Conservation (phyloP, 1,284 basidiomycete species). For the Hemileia vastatrix region DNA sequence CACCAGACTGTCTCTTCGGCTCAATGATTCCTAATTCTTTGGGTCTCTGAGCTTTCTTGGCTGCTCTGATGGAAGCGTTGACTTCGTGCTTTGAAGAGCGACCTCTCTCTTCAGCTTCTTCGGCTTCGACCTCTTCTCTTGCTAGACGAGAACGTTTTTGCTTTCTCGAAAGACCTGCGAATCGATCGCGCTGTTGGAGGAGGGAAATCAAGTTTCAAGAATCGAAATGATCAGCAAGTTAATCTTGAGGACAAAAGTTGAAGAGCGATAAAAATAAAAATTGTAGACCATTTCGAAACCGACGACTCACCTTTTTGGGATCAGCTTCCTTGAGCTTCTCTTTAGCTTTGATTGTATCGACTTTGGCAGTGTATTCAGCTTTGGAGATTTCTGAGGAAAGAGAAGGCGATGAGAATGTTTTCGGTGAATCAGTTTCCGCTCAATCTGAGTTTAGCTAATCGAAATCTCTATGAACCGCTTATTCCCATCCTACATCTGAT, state of each 20-base stretch:
- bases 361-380: no score
- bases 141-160: conserved; percentile 77
- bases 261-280: no score
- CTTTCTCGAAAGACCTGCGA: conserved; percentile 69
- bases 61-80: conserved; percentile 66
- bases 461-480: no score
- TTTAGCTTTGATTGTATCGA: no score
- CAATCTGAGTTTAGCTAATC: neutral
- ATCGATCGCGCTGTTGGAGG: no score
- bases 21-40: conserved; percentile 33
- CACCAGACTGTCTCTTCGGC: conserved; percentile 13
- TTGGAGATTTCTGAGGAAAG: conserved; percentile 9
- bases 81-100: conserved; percentile 45
- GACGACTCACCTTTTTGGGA: no score
- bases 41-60: conserved; percentile 65
- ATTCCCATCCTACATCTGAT: neutral
- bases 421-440: conserved; percentile 4
- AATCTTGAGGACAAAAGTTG: no score
- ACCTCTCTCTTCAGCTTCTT: conserved; percentile 53
- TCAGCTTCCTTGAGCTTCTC: no score
- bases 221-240: no score
- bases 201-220: neutral
- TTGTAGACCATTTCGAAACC: no score
- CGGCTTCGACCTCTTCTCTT: conserved; percentile 67
- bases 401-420: conserved; percentile 5